Base-by-base conservation (phyloP, 1,139 yeast genomes). In the Kodamaea sp. region DNA sequence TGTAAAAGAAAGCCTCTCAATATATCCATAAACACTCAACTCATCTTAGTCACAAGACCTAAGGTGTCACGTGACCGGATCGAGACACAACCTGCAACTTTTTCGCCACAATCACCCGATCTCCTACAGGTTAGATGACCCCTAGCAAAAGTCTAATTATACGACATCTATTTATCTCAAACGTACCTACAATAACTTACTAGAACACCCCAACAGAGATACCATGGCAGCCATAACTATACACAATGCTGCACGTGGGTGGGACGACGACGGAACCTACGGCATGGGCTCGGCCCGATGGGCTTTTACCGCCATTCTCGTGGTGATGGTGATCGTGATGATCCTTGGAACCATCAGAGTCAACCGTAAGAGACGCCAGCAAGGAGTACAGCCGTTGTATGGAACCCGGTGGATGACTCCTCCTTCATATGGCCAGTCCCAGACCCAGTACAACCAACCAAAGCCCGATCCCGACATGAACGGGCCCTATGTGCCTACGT, bases 381-480 rank as follows among this genome's bases (percentile, higher is more conserved):
- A 64, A 25, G 97, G 97, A 5, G 66, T 70, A 25, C 71, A 70
- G 21, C 96, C 97, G 0, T 68, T 88, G 4, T 72, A 80, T 39
- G 95, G 95, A 6, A 88, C 97, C 1, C 78, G 87, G 7, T 89
- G 96, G 94, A 76, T 89, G 72, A 83, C 95, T 0, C 96, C 96
- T 4, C 96, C 96, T 0, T 71, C 84, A n/a, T 88, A 89, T 55
- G 61, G 72, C 41, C 92, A 83, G 50, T 76, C 92, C 3, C 88
- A 85, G 48, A 69, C 66, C 37, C 82, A 78, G 38, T 78, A 81
- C 47, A 69, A 70, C 32, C 72, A 66, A 36, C 70, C 72, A 0
- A 31, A 44, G 8, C 50, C 67, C 24, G 65, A 70, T 29, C 63
- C 61, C 0, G 72, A 59, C 15, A 50, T 58, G 38, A 66, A 66